Base-by-base conservation (phyloP, 2,329 filamentous ascomycete genomes). In the Cladosporium sp. region DNA sequence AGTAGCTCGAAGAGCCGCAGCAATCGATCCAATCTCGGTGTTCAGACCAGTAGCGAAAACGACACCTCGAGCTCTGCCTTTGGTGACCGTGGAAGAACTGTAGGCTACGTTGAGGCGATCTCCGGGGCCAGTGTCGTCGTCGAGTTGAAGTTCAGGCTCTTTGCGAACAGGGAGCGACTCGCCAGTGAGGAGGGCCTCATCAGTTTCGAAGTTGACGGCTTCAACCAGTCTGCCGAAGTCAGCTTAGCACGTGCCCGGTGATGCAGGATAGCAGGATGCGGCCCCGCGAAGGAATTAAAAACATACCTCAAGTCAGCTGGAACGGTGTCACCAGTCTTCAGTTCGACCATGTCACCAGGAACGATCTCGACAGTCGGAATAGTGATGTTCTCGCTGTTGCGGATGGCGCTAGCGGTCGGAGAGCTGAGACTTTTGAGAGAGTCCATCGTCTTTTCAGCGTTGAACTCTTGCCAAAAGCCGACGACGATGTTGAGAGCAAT, bases 11-110 rank as follows among this genome's bases (percentile, higher is more conserved):
- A 91, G 77, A 58, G 86, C 72, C 54, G 77, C 78, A 16, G 87
- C 86, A 61, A 90, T 89, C 63, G 82, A 82, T 59, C 87, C 87
- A 50, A 90, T 84, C 67, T 89, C 83, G 14, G 86, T 90, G 53
- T 77, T 69, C 84, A 89, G 86, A 41, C 81, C 85, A n/a, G 82
- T 86, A 34, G 81, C 77, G 46, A 84, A 78, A 43, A 88, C 84
- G 49, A 89, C 79, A 54, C 85, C 85, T 10, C 75, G 82, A 46
- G 80, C 85, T 54, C 85, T 80, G 45, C 86, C 85, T 56, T 83
- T 82, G 3, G 84, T 86, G 61, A 89, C 78, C n/a, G 82, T 85
- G 57, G 83, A 86, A 51, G 83, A 84, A 51, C 83, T 85, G 66
- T 85, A 89, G 37, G 80, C 81, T 67, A 88, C 79, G 66, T 89